Percentiles rank a stretch among this genome's conserved stretches.
phyloP scores from a whole-genome alignment of 257 asterid genomes.

The Agastache rugosa region DNA sequence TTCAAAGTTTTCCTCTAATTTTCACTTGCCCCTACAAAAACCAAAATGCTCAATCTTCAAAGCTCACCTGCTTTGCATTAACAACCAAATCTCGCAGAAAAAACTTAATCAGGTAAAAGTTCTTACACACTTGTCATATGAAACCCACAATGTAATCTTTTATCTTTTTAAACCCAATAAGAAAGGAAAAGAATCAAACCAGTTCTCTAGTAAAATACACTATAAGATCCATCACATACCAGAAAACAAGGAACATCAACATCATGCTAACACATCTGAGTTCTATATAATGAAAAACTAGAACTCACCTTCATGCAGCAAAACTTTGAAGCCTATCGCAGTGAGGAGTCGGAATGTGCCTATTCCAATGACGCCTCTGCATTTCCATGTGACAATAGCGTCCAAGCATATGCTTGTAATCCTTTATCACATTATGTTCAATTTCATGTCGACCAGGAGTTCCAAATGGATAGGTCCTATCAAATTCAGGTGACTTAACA shows the following conservation, averaged over 20 bases:
- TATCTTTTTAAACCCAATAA: not conserved
- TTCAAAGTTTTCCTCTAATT: not conserved
- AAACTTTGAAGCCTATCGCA: slow-evolving; percentile 75
- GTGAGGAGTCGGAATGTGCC: slow-evolving; percentile 83
- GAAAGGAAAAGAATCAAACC: not conserved
- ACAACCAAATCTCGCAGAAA: not conserved
- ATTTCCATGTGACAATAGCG: slow-evolving; percentile 94
- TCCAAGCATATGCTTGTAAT: slow-evolving; percentile 79
- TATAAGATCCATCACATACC: slow-evolving; percentile 10
- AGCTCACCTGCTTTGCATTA: not conserved
- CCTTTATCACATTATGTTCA: slow-evolving; percentile 74
- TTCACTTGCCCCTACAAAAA: slow-evolving; percentile 2
- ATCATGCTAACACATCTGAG: slow-evolving; percentile 14
- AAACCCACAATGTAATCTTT: not conserved
- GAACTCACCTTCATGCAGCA: slow-evolving; percentile 66
- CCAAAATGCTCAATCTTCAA: not conserved
- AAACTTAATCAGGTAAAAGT: not conserved
- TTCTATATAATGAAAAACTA: slow-evolving; percentile 3
- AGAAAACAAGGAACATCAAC: not conserved
- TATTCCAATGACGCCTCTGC: slow-evolving; percentile 97
- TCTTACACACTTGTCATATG: not conserved
- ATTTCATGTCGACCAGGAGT: slow-evolving; percentile 65
- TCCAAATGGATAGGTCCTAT: slow-evolving; percentile 63
- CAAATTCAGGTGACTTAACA: slow-evolving; percentile 78
- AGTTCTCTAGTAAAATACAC: not conserved